Percentiles rank a stretch among this genome's conserved stretches.
Conservation (phyloP, 192 early-diverging fungal genomes). For the Linnemannia elongata region DNA sequence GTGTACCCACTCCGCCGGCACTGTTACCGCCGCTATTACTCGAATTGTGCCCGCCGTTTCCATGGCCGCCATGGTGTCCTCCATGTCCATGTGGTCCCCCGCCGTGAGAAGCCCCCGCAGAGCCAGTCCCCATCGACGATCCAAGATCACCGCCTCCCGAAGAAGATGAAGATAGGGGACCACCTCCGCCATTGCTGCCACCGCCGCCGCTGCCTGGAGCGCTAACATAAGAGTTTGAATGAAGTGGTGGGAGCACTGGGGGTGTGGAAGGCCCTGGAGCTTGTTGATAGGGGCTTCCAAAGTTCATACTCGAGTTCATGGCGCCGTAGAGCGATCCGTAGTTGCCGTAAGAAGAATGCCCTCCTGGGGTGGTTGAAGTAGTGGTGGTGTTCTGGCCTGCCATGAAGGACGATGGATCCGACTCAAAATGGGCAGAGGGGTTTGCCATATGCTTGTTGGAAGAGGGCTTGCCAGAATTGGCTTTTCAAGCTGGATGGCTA, state of each 20-base stretch:
- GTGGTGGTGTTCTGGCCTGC: slow-evolving; percentile 17
- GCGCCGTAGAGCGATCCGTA: slow-evolving; percentile 36
- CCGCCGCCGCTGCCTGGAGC: background rate
- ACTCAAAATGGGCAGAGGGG: slow-evolving; percentile 35
- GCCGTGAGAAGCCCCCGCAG: background rate
- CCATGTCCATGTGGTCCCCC: slow-evolving; percentile 1
- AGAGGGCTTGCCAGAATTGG: background rate
- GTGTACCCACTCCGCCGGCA: slow-evolving; percentile 19
- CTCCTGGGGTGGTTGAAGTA: slow-evolving; percentile 10
- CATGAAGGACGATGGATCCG: slow-evolving; percentile 14
- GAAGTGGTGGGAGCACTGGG: slow-evolving; percentile 45
- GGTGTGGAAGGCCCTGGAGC: slow-evolving; percentile 30
- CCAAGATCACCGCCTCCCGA: background rate
- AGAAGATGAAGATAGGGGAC: background rate
- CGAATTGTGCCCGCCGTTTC: background rate
- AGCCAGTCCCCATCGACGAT: background rate
- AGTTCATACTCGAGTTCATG: slow-evolving; percentile 37
- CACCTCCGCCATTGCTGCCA: background rate
- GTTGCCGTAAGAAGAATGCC: slow-evolving; percentile 22
- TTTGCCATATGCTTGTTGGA: slow-evolving; percentile 26
- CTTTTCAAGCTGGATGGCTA: background rate
- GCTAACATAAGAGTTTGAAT: slow-evolving; percentile 20
- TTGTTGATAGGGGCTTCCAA: background rate
- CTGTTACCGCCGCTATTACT: background rate
- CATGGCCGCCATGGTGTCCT: background rate